Percentiles rank a stretch among this genome's conserved stretches.
Conservation (phyloP, 768 basidiomycete genomes). For the Holtermannia corniformis region DNA sequence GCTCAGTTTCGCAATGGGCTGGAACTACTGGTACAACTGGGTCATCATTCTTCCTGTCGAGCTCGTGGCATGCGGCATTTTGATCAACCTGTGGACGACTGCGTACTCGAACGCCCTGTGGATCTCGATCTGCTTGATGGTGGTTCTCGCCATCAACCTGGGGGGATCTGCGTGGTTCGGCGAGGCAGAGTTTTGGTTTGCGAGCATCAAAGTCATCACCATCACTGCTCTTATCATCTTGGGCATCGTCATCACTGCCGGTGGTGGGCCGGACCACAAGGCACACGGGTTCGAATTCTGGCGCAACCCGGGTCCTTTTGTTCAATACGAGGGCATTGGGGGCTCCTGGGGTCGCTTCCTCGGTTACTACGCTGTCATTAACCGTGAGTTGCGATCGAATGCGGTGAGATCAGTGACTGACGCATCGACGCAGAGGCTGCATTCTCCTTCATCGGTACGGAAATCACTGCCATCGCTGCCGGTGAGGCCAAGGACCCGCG, state of each 20-base stretch:
- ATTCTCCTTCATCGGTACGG: constrained; percentile 60
- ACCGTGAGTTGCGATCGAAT: not conserved
- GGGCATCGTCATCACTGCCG: constrained; percentile 69
- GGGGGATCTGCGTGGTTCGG: constrained; percentile 38
- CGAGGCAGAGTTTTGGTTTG: constrained; percentile 70
- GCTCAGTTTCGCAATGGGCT: constrained; percentile 43
- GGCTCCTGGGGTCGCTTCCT: constrained; percentile 70
- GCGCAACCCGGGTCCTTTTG: constrained; percentile 82
- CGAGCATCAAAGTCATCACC: constrained; percentile 78
- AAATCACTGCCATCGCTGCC: constrained; percentile 61
- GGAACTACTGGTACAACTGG: constrained; percentile 40
- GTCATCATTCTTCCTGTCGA: constrained; percentile 57
- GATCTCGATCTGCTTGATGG: constrained; percentile 66
- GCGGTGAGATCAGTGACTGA: constrained; percentile 8
- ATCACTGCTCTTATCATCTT: constrained; percentile 47
- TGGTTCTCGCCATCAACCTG: constrained; percentile 55
- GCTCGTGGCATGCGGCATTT: constrained; percentile 61
- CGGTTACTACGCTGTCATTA: constrained; percentile 56
- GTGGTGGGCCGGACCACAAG: constrained; percentile 67
- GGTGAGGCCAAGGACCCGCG: constrained; percentile 50
- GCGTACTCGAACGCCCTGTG: constrained; percentile 61
- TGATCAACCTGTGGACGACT: constrained; percentile 48
- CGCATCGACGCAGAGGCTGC: constrained; percentile 54
- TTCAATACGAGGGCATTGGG: constrained; percentile 51
- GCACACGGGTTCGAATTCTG: constrained; percentile 53